Base-by-base conservation (phyloP, 2,329 filamentous ascomycete genomes). In the Chaetomiaceae sp. region DNA sequence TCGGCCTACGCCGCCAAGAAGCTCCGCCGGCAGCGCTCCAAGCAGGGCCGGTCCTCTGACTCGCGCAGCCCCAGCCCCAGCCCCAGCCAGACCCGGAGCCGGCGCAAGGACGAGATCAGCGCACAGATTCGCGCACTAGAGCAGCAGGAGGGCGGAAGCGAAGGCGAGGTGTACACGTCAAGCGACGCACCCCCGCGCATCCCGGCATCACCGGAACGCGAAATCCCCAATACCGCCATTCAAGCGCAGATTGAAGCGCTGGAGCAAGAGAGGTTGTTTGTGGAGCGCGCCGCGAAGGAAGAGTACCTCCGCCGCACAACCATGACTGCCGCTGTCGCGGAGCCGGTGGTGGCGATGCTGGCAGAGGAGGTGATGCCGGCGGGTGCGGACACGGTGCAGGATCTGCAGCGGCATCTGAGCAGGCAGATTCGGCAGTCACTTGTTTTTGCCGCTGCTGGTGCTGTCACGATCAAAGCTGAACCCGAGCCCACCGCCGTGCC, bases 231-330 rank as follows among this genome's bases (percentile, higher is more conserved):
- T 21, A 34, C 14, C 14, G 14, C 48, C 9, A 62, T 67, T 48
- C 58, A 65, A 40, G 65, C 66, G 9, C 65, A 64, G 46, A 66
- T 67, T 47, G 63, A 65, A 48, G 66, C 64, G 2, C 61, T 68
- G 1, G 67, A 69, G 60, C 62, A 65, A 46, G 66, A 69, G 57
- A 59, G 63, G 18, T 34, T 60, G 14, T 66, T 63, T 37, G 64
- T 60, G 5, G 60, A 64, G 53, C 57, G 60, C 30, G 55, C 56
- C 20, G 62, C 60, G 9, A 38, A 56, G 52, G 53, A 56, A 10
- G 58, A 59, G 21, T 58, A 59, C 38, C 52, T 53, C 5, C 55
- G 60, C 7, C 58, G 58, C 7, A 53, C 49, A 3, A 38, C 13
- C 16, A 40, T 25, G 18, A 27, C 11, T 5, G 16, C 16, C 16